A percentile compares a stretch with the other conserved stretches of the same genome.
Conservation (phyloP, 2,329 filamentous ascomycete species). For the Penicillium sp. region DNA sequence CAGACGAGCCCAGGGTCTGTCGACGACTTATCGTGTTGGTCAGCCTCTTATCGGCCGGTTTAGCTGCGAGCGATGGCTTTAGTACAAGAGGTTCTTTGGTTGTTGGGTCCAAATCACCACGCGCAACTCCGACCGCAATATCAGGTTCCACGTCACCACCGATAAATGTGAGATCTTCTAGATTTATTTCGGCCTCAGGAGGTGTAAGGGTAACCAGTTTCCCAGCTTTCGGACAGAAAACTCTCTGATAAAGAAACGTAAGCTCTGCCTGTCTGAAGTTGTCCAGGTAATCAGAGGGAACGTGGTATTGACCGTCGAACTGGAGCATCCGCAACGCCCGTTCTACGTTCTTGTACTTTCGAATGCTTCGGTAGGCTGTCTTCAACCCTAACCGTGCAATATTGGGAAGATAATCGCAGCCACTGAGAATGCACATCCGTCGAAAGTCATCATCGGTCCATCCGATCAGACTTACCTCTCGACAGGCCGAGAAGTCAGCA, state of each 20-base stretch:
- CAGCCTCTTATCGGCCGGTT: too few relatives aligned
- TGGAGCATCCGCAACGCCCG: conserved; percentile 71
- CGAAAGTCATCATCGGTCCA: conserved; percentile 90
- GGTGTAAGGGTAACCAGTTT: conserved; percentile 67
- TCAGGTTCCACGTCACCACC: conserved; percentile 62
- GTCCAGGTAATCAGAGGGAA: conserved; percentile 73
- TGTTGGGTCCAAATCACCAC: conserved; percentile 77
- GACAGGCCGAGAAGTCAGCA: conserved; percentile 75
- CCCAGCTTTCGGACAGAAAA: conserved; percentile 69
- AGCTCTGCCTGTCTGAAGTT: conserved; percentile 77
- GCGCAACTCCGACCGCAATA: conserved; percentile 64
- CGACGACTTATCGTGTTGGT: conserved; percentile 33
- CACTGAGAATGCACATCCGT: conserved; percentile 90
- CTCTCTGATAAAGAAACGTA: conserved; percentile 89
- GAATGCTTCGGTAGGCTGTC: conserved; percentile 80
- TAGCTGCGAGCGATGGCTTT: conserved; percentile 25
- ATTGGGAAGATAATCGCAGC: conserved; percentile 83
- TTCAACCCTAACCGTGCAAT: conserved; percentile 82
- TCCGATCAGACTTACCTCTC: conserved; percentile 77
- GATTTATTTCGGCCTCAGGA: conserved; percentile 53
- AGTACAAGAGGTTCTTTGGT: conserved; percentile 60
- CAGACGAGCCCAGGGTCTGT: conserved; percentile 37
- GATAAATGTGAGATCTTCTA: conserved; percentile 70
- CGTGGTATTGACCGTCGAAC: conserved; percentile 74
- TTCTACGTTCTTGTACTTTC: conserved; percentile 82